Percentiles rank a stretch among this genome's conserved stretches.
These are phyloP conservation scores for Trichosporon ovoides DNA, from an alignment of 1,284 basidiomycete species.

Conservation along the genomic window DNA sequence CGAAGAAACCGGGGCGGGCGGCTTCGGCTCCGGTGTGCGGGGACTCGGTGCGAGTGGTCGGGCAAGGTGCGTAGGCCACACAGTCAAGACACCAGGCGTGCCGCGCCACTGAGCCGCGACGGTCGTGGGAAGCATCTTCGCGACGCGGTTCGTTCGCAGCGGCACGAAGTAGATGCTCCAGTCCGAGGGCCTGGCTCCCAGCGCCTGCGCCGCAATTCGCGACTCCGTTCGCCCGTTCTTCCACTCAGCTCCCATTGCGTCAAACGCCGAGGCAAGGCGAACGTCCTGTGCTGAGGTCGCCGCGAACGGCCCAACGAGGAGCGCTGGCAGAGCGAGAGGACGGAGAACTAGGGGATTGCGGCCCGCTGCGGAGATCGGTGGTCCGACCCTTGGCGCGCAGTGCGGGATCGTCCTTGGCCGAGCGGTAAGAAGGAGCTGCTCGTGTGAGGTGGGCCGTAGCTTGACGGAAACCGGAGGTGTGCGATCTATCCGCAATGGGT, in stretches of 20 bases:
- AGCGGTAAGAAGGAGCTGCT: slow-evolving; percentile 8
- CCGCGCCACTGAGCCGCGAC: slow-evolving; percentile 18
- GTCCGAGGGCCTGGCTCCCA: slow-evolving; percentile 15
- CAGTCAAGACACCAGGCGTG: slow-evolving; percentile 31
- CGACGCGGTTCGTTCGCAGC: slow-evolving; percentile 3
- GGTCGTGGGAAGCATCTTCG: slow-evolving; percentile 8
- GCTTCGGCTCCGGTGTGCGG: neutral
- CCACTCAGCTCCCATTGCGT: slow-evolving; percentile 26
- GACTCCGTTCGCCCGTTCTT: slow-evolving; percentile 20
- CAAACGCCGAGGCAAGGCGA: slow-evolving; percentile 12
- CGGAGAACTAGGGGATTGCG: slow-evolving; percentile 15
- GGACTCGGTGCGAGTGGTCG: slow-evolving; percentile 8
- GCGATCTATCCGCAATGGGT: neutral
- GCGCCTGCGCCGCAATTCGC: slow-evolving; percentile 19
- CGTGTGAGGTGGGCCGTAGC: slow-evolving; percentile 10
- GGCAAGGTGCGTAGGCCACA: slow-evolving; percentile 40
- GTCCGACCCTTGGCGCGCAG: slow-evolving; percentile 9
- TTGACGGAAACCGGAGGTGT: slow-evolving; percentile 14
- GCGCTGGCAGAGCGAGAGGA: slow-evolving; percentile 27
- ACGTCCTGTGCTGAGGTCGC: slow-evolving; percentile 21
- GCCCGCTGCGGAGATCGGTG: neutral
- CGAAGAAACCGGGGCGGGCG: neutral
- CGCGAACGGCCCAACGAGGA: slow-evolving; percentile 19
- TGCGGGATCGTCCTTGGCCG: slow-evolving; percentile 4
- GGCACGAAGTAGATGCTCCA: slow-evolving; percentile 40